phyloP scores from a whole-genome alignment of 345 rosid genomes.

The Erucastrum elatum region DNA sequence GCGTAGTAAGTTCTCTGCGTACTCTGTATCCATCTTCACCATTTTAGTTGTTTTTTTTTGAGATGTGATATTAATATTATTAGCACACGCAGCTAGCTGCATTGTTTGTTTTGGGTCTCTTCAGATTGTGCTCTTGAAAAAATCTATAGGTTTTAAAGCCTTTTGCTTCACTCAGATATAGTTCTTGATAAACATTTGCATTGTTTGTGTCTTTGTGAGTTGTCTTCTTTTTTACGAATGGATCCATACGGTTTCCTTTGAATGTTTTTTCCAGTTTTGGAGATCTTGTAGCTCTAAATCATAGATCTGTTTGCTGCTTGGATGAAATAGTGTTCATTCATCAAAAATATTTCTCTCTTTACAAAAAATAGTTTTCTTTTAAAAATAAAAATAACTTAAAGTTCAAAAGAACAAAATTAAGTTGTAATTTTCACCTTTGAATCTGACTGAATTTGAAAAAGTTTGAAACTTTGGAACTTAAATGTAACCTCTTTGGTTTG shows the following conservation, averaged over 20 bases:
- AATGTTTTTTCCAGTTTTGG: background rate
- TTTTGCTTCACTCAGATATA: background rate
- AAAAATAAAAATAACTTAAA: background rate
- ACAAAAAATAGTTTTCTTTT: no score
- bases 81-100: background rate
- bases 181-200: background rate
- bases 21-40: constrained; percentile 7
- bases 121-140: background rate
- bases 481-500: background rate
- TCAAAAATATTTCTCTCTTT: no score
- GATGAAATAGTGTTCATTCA: background rate
- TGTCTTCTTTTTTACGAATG: background rate
- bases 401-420: background rate
- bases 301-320: constrained; percentile 4
- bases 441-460: constrained; percentile 17
- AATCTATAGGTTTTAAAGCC: background rate
- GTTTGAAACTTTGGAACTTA: constrained; percentile 14
- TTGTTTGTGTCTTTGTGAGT: background rate
- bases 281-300: background rate
- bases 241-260: background rate
- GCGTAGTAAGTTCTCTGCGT: constrained; percentile 22
- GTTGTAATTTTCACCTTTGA: background rate
- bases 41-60: background rate
- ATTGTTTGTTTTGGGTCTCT: background rate
- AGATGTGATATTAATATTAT: background rate